Percentiles rank a stretch among this genome's conserved stretches.
phyloP scores from a whole-genome alignment of 2,329 filamentous ascomycete genomes.

The Alternaria incomplexa region DNA sequence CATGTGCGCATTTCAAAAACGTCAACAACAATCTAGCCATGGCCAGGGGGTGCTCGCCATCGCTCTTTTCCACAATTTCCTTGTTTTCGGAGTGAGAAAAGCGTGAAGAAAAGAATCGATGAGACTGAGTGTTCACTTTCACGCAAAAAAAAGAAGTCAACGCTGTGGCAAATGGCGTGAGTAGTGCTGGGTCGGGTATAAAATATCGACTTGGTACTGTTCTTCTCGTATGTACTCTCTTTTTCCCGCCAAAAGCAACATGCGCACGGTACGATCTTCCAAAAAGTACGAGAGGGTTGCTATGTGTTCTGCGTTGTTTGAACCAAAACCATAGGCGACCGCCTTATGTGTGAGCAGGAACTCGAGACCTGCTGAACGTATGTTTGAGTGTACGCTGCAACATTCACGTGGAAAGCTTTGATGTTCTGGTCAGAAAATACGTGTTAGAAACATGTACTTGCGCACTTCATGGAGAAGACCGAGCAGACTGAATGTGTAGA shows the following conservation, averaged over 20 bases:
- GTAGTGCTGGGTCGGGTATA: background rate
- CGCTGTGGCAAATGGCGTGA: background rate
- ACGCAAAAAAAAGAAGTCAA: no score
- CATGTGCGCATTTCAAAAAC: background rate
- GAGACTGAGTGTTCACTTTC: background rate
- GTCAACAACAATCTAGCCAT: background rate
- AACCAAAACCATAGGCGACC: background rate
- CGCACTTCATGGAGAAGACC: background rate
- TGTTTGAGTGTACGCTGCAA: background rate
- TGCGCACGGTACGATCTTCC: background rate
- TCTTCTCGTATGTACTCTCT: background rate
- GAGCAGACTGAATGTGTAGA: background rate
- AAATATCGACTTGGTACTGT: background rate
- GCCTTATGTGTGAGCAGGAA: background rate
- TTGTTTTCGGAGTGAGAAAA: background rate
- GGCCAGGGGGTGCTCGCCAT: background rate
- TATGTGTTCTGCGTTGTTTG: background rate
- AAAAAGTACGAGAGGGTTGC: rapidly evolving
- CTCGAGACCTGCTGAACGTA: background rate
- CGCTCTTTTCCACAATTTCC: background rate
- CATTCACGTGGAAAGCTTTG: background rate
- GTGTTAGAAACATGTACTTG: background rate
- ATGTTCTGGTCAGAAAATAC: background rate
- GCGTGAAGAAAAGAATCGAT: background rate
- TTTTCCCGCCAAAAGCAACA: background rate